Conservation (phyloP, 2,329 filamentous ascomycete genomes). For the Lecanosticta acicola region DNA sequence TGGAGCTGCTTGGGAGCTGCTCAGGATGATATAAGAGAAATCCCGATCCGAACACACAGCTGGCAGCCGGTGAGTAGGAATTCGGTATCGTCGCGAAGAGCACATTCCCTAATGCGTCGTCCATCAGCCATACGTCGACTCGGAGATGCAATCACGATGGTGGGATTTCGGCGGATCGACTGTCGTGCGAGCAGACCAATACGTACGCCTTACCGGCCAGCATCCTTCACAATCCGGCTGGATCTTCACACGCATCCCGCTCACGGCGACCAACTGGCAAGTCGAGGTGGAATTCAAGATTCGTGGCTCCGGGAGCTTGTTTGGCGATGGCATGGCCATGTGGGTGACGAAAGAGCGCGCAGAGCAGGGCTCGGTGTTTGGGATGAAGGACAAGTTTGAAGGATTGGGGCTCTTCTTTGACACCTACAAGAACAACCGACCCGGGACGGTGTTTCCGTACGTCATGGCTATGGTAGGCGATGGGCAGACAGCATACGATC, state of each 20-base stretch:
- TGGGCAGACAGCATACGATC: constrained; percentile 82
- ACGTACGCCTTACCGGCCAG: constrained; percentile 88
- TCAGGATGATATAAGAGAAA: constrained; percentile 31
- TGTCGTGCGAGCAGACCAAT: constrained; percentile 69
- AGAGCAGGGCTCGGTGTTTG: constrained; percentile 76
- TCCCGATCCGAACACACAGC: constrained; percentile 34
- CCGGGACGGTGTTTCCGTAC: constrained; percentile 91
- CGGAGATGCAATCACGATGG: constrained; percentile 97
- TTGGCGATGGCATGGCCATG: constrained; percentile 94
- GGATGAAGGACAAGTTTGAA: constrained; percentile 81
- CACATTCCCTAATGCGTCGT: neutral
- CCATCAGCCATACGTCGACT: constrained; percentile 84
- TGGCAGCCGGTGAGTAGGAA: constrained; percentile 23
- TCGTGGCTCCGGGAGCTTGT: constrained; percentile 79
- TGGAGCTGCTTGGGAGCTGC: constrained; percentile 22
- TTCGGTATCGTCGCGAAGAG: neutral
- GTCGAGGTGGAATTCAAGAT: constrained; percentile 95
- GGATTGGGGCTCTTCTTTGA: constrained; percentile 94
- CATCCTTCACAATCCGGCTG: constrained; percentile 85
- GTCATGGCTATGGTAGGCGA: constrained; percentile 98
- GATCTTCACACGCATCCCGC: constrained; percentile 86
- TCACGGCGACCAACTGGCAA: constrained; percentile 99
- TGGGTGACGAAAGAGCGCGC: constrained; percentile 95
- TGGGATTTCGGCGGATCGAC: constrained; percentile 98
- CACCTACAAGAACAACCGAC: constrained; percentile 99